Base-by-base conservation (phyloP, 192 early-diverging fungal species). In the Chytriomyces sp. region DNA sequence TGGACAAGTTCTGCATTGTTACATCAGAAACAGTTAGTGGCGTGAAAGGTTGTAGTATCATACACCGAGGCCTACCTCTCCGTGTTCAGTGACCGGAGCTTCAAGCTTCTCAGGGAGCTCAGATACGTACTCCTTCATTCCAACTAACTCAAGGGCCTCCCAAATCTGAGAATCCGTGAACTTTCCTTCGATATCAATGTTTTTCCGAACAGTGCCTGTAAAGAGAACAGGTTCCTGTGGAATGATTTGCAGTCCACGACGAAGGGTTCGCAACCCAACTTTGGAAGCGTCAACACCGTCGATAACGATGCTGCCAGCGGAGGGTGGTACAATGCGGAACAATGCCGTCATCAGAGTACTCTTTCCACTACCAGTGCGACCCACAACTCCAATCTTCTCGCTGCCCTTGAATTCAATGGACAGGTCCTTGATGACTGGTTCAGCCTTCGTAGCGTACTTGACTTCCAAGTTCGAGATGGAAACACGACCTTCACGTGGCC, bases 281-380 rank as follows among this genome's bases (percentile, higher is more conserved):
- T 52, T 60, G 8, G 52, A 10, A 36, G 81, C 80, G 54, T 83
- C 76, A 26, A 84, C 38, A 4, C 93, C 82, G 30, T 60, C 33
- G 65, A 85, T 61, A 8, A 63, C 59, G 39, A 85, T 73, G 25
- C 4, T 52, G 5, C 84, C 84, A 6, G n/a, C 22, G 3, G 38
- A 25, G 25, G 83, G 83, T 78, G 92, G 89, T 1, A 90, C 78
- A 40, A 93, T 80, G 5, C 92, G 85, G 76, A 93, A 88, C 58
- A 93, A 61, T 0, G 89, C 88, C 39, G 82, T 64, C 7, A 88
- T 78, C 10, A 92, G 77, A 10, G 90, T 87, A 33, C 83, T 85
- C 79, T 92, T 93, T 30, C 92, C 92, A 19, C 88, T 88, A 52
- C 91, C 93, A 34, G 86, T 90, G 52, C 86, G 75, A 12, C 87